Conservation (phyloP, 495 filamentous ascomycete species). For the Penicillium pulvis region DNA sequence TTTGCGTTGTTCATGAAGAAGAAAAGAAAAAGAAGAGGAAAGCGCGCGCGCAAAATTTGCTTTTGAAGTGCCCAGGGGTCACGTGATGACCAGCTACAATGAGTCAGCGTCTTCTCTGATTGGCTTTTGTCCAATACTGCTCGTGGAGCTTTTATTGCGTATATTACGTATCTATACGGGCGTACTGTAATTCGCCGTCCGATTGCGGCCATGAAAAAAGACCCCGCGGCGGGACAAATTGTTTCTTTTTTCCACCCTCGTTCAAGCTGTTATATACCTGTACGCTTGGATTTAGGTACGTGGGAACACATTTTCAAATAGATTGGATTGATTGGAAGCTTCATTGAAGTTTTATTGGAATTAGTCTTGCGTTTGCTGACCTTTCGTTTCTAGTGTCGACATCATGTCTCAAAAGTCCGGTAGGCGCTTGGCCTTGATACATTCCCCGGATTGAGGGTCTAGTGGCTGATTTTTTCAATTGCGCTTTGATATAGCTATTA, state of each 20-base stretch:
- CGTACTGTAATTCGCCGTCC: conserved; percentile 16
- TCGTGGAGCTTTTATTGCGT: not conserved
- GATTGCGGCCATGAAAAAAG: conserved; percentile 26
- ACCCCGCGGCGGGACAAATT: conserved; percentile 30
- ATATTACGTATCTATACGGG: conserved; percentile 6
- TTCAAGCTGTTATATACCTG: conserved; percentile 21
- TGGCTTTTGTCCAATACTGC: not conserved
- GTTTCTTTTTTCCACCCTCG: conserved; percentile 25
- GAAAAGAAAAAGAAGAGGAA: conserved; percentile 33
- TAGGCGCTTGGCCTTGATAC: conserved; percentile 29
- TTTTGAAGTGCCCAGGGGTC: conserved; percentile 21
- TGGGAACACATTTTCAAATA: not conserved
- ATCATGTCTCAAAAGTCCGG: conserved; percentile 50
- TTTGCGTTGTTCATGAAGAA: conserved; percentile 69
- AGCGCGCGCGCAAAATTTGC: conserved; percentile 13
- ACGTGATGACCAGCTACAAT: conserved; percentile 14
- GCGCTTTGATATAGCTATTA: conserved; percentile 65
- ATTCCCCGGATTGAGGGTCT: conserved; percentile 23
- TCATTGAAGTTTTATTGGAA: conserved; percentile 6
- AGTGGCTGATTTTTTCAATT: conserved; percentile 17
- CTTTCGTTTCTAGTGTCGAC: conserved; percentile 27
- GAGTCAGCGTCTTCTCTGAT: not conserved
- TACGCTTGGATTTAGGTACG: conserved; percentile 28
- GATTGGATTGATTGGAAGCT: conserved; percentile 8
- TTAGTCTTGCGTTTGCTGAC: conserved; percentile 5